Evolutionary conservation across 495 filamentous ascomycete species (phyloP).

Genomic region (Neurospora sp.): DNA sequence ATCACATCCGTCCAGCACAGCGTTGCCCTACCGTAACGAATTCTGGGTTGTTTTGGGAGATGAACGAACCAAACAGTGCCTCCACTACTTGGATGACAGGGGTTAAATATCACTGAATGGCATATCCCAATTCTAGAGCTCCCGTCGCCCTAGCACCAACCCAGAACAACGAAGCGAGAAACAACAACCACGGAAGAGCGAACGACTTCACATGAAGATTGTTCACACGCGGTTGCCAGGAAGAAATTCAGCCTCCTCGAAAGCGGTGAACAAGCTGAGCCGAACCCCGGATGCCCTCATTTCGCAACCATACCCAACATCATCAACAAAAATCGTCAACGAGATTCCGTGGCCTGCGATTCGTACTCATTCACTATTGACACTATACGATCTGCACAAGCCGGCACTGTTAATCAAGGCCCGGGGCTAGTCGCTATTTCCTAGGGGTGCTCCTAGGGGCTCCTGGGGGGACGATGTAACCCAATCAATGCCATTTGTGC

Average conservation of each 20-base stretch:
- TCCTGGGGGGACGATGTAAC: neutral
- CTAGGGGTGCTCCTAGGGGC: neutral
- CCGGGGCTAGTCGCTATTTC: neutral
- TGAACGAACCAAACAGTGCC: neutral
- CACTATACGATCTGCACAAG: neutral
- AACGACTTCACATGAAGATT: neutral
- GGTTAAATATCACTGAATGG: neutral
- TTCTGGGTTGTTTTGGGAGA: neutral
- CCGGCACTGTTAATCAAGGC: neutral
- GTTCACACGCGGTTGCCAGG: neutral
- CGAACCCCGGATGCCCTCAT: neutral
- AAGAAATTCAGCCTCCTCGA: neutral
- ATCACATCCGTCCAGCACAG: neutral
- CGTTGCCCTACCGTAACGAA: neutral
- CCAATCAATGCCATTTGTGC: neutral
- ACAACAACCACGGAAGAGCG: neutral
- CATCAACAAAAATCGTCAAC: neutral
- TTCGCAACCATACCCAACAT: neutral
- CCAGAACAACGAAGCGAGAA: neutral
- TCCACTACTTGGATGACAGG: neutral
- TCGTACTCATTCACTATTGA: neutral
- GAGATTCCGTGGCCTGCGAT: neutral
- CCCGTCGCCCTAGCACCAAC: neutral
- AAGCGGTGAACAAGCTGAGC: neutral
- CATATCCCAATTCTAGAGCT: neutral